A percentile compares a stretch with the other conserved stretches of the same genome.
Evolutionary conservation across 2,329 filamentous ascomycete species (phyloP).

Genomic region (Sarocladium oryzae): DNA sequence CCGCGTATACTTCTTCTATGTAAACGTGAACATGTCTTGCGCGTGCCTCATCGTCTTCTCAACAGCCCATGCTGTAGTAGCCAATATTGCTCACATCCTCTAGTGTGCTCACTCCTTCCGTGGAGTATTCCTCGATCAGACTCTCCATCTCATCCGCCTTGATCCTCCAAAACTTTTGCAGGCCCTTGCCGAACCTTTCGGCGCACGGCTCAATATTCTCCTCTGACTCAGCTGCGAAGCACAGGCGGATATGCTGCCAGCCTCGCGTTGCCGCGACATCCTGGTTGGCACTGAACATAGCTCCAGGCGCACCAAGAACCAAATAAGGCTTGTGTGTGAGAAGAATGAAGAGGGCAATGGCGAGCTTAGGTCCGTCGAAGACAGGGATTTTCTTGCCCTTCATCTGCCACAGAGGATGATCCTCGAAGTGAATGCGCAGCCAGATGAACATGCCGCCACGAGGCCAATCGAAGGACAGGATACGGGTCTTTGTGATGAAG

Average conservation of each 20-base stretch:
- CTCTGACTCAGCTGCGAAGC: slow-evolving; percentile 78
- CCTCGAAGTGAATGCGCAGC: slow-evolving; percentile 64
- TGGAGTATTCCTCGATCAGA: slow-evolving; percentile 35
- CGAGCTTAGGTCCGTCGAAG: slow-evolving; percentile 49
- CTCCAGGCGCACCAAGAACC: slow-evolving; percentile 64
- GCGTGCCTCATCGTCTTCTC: not conserved
- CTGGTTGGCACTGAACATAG: slow-evolving; percentile 64
- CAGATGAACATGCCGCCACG: slow-evolving; percentile 91
- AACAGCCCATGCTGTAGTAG: slow-evolving; percentile 4
- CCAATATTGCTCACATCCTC: slow-evolving; percentile 23
- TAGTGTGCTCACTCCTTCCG: slow-evolving; percentile 12
- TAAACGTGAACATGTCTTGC: not conserved
- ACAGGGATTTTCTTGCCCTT: slow-evolving; percentile 27
- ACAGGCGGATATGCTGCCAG: slow-evolving; percentile 70
- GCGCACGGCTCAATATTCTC: slow-evolving; percentile 59
- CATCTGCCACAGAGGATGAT: slow-evolving; percentile 60
- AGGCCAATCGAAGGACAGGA: slow-evolving; percentile 74
- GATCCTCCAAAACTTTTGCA: slow-evolving; percentile 71
- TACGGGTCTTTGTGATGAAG: slow-evolving; percentile 64
- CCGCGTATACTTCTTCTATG: not conserved
- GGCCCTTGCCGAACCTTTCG: slow-evolving; percentile 59
- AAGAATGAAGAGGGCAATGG: slow-evolving; percentile 63
- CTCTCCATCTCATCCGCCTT: slow-evolving; percentile 62
- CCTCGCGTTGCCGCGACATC: slow-evolving; percentile 51
- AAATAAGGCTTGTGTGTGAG: slow-evolving; percentile 63